Percentiles rank a stretch among this genome's conserved stretches.
phyloP scores from a whole-genome alignment of 176 grass and related monocot species.

The Oryza longistaminata region DNA sequence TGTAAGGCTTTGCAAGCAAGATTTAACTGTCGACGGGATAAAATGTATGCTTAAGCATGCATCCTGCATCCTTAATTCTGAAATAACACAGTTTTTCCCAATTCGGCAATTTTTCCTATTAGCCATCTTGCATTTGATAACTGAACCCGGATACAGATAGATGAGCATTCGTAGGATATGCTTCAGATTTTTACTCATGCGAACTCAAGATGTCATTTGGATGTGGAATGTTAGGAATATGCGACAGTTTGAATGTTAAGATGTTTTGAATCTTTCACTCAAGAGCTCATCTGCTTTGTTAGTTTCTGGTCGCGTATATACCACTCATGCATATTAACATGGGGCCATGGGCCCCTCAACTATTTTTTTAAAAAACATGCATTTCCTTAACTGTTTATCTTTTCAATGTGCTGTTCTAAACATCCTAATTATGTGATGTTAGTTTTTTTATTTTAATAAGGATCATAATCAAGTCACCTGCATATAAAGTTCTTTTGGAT shows the following conservation, averaged over 20 bases:
- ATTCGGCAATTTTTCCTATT: conserved; percentile 14
- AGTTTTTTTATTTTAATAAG: background rate
- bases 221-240: background rate
- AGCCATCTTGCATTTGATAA: background rate
- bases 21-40: background rate
- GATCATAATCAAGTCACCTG: background rate
- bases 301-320: background rate
- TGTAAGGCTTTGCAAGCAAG: background rate
- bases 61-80: background rate
- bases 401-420: background rate
- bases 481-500: background rate
- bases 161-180: background rate
- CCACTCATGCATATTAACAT: background rate
- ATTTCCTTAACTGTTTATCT: background rate
- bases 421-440: background rate
- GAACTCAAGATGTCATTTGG: too few relatives aligned
- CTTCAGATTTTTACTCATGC: background rate
- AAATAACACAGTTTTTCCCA: background rate
- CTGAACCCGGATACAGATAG: background rate
- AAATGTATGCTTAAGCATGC: background rate
- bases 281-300: too few relatives aligned
- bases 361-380: background rate
- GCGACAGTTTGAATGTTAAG: background rate
- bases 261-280: background rate
- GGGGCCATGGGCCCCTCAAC: background rate